These are phyloP conservation scores for Begonia masoniana DNA, from an alignment of 306 rosid species.

Conservation along the genomic window DNA sequence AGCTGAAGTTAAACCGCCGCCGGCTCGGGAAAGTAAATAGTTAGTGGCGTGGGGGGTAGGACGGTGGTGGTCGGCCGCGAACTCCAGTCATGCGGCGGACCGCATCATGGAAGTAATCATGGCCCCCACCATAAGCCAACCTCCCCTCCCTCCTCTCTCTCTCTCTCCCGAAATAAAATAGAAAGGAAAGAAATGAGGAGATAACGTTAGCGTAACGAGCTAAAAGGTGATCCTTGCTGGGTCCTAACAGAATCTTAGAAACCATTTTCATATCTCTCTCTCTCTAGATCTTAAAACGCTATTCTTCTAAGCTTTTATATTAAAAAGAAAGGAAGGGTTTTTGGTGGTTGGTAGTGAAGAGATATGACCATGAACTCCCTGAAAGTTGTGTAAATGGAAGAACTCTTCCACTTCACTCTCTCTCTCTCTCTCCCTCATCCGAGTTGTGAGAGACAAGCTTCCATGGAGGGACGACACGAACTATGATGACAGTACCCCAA, in stretches of 20 bases:
- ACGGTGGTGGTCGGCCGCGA: conserved; percentile 1
- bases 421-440: too few species aligned
- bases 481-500: too few species aligned
- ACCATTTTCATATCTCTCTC: background rate
- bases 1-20: too few species aligned
- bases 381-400: too few species aligned
- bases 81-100: conserved; percentile 1
- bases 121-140: conserved; percentile 1
- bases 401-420: too few species aligned
- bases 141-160: background rate
- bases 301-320: too few species aligned
- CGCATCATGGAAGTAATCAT: background rate
- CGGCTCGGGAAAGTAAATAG: background rate
- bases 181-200: background rate
- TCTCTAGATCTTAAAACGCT: too few species aligned
- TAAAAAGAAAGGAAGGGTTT: too few species aligned
- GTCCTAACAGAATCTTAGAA: background rate
- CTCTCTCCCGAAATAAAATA: background rate
- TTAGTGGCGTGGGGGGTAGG: background rate
- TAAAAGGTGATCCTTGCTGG: background rate
- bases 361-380: too few species aligned
- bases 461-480: too few species aligned
- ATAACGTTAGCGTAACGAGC: background rate
- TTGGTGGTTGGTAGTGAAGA: too few species aligned
- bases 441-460: too few species aligned